phyloP scores from a whole-genome alignment of 164 flowering plant species.

The Buxus sempervirens region DNA sequence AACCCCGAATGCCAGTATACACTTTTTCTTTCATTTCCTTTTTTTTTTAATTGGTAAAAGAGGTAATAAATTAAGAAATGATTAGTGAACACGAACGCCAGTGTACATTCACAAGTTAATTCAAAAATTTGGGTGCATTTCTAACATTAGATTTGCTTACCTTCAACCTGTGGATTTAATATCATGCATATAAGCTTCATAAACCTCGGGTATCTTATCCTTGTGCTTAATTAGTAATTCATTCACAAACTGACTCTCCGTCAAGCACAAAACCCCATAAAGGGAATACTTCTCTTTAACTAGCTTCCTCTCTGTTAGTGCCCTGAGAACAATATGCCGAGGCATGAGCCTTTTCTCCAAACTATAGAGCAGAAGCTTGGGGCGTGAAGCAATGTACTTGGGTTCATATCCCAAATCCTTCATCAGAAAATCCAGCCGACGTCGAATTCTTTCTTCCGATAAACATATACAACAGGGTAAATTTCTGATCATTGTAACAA shows the following conservation, averaged over 20 bases:
- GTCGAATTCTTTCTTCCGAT: slow-evolving; percentile 10
- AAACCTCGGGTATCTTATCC: slow-evolving; percentile 17
- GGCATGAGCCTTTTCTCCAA: slow-evolving; percentile 22
- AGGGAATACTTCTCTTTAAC: neutral
- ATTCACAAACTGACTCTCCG: slow-evolving; percentile 14
- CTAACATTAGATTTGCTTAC: neutral
- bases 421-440: slow-evolving; percentile 11
- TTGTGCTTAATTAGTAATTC: slow-evolving; percentile 5
- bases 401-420: slow-evolving; percentile 16
- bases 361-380: slow-evolving; percentile 11
- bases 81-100: no score
- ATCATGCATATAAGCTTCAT: slow-evolving; percentile 9
- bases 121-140: neutral
- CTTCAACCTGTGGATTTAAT: neutral
- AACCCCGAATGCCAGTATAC: no score
- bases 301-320: slow-evolving; percentile 15
- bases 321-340: neutral
- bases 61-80: no score
- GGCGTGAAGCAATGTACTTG: slow-evolving; percentile 12
- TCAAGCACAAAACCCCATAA: neutral
- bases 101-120: no score
- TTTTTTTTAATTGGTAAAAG: no score
- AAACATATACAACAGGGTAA: neutral
- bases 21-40: no score
- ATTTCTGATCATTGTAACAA: slow-evolving; percentile 2